phyloP scores from a whole-genome alignment of 2,329 filamentous ascomycete genomes.

The Fusarium sacchari region DNA sequence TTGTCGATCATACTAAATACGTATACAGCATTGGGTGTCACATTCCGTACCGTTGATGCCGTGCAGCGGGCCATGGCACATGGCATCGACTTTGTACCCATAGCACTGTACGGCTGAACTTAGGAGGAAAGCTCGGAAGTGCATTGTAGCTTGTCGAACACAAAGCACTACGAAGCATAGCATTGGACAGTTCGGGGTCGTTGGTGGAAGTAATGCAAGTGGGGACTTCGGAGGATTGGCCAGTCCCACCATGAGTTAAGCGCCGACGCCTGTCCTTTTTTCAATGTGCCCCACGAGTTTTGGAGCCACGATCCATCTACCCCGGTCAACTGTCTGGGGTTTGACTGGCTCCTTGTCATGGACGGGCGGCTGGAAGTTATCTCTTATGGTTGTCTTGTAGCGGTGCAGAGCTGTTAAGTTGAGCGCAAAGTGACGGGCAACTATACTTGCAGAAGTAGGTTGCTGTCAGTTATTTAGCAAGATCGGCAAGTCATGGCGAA shows the following conservation, averaged over 20 bases:
- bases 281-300: slow-evolving; percentile 58
- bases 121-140: not conserved
- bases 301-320: slow-evolving; percentile 39
- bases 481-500: not conserved
- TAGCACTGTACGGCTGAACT: slow-evolving; percentile 5
- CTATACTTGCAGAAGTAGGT: slow-evolving; percentile 8
- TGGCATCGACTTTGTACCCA: slow-evolving; percentile 23
- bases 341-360: slow-evolving; percentile 32
- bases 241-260: slow-evolving; percentile 59
- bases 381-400: slow-evolving; percentile 18
- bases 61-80: slow-evolving; percentile 30
- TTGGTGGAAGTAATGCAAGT: slow-evolving; percentile 51
- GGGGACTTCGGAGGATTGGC: slow-evolving; percentile 37
- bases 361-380: slow-evolving; percentile 34
- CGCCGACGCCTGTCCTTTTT: slow-evolving; percentile 64
- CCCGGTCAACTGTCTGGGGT: slow-evolving; percentile 29
- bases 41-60: slow-evolving; percentile 39
- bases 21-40: slow-evolving; percentile 32
- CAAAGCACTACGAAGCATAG: slow-evolving; percentile 6
- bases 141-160: slow-evolving; percentile 6
- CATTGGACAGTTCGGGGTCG: slow-evolving; percentile 49
- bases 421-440: slow-evolving; percentile 33
- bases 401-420: slow-evolving; percentile 10
- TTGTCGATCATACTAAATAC: slow-evolving; percentile 29
- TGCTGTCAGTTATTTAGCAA: not conserved